phyloP scores from a whole-genome alignment of 2,329 filamentous ascomycete genomes.

The Botrytis tulipae region DNA sequence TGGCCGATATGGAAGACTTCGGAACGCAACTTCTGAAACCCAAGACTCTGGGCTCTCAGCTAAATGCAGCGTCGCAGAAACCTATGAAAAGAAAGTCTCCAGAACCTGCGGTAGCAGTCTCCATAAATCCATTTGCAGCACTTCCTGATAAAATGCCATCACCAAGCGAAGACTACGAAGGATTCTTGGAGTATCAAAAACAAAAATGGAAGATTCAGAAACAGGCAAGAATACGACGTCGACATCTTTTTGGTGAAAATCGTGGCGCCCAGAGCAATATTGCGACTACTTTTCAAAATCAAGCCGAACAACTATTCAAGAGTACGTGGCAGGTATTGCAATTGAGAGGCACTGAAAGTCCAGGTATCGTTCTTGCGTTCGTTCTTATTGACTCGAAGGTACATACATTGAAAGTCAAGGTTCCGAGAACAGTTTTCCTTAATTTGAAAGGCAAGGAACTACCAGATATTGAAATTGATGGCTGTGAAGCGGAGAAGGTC shows the following conservation, averaged over 20 bases:
- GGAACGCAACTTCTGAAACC: slow-evolving; percentile 66
- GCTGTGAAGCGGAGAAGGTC: slow-evolving; percentile 88
- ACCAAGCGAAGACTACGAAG: slow-evolving; percentile 81
- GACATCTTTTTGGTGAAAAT: slow-evolving; percentile 90
- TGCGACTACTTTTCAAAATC: slow-evolving; percentile 77
- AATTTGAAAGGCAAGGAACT: slow-evolving; percentile 86
- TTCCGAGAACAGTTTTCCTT: slow-evolving; percentile 84
- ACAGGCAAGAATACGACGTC: slow-evolving; percentile 77
- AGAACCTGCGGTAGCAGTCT: slow-evolving; percentile 59
- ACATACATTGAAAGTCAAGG: slow-evolving; percentile 82
- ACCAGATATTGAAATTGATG: slow-evolving; percentile 82
- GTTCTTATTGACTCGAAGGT: slow-evolving; percentile 93
- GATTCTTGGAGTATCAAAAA: slow-evolving; percentile 92
- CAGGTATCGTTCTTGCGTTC: slow-evolving; percentile 83
- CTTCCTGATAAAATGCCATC: slow-evolving; percentile 82
- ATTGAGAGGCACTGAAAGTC: slow-evolving; percentile 75
- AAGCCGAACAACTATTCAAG: slow-evolving; percentile 85
- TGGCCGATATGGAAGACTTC: slow-evolving; percentile 79
- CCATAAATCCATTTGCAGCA: slow-evolving; percentile 74
- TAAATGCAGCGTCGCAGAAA: slow-evolving; percentile 53
- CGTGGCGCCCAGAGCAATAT: slow-evolving; percentile 65
- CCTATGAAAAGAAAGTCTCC: slow-evolving; percentile 72
- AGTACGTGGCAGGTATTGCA: slow-evolving; percentile 95
- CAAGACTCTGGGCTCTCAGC: slow-evolving; percentile 54
- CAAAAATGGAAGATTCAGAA: slow-evolving; percentile 99